phyloP scores from a whole-genome alignment of 2,329 filamentous ascomycete species.

The Penicillium sp. region DNA sequence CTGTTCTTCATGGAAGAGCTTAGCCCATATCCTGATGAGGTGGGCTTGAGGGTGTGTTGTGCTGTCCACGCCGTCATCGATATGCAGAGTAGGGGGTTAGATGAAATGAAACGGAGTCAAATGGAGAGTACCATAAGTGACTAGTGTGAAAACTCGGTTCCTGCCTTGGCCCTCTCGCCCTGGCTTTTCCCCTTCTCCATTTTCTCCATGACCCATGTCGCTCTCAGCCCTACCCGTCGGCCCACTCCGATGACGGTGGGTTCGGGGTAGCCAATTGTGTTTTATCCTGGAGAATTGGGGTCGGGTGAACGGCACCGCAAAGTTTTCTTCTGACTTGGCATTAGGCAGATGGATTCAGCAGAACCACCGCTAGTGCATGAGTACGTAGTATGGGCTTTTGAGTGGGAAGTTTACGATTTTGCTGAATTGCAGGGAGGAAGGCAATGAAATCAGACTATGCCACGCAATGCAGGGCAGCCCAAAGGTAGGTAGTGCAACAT shows the following conservation, averaged over 20 bases:
- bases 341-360: conserved; percentile 4
- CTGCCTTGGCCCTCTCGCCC: background rate
- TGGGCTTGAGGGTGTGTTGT: background rate
- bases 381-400: too few species aligned
- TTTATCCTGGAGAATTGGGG: background rate
- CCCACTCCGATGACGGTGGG: conserved; percentile 5
- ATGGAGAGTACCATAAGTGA: background rate
- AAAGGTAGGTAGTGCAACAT: too few species aligned
- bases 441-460: too few species aligned
- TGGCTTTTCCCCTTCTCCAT: background rate
- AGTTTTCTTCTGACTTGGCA: background rate
- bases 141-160: background rate
- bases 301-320: background rate
- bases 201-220: background rate
- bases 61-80: background rate
- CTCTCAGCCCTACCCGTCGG: conserved; percentile 22
- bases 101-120: background rate
- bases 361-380: too few species aligned
- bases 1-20: background rate
- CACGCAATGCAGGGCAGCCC: too few species aligned
- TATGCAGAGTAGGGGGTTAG: background rate
- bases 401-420: too few species aligned
- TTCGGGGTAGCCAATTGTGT: conserved; percentile 4
- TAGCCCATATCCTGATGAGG: background rate
- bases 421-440: too few species aligned